Evolutionary conservation across 169 alveolate genomes (phyloP).

Genomic region (Eimeria acervulina): DNA sequence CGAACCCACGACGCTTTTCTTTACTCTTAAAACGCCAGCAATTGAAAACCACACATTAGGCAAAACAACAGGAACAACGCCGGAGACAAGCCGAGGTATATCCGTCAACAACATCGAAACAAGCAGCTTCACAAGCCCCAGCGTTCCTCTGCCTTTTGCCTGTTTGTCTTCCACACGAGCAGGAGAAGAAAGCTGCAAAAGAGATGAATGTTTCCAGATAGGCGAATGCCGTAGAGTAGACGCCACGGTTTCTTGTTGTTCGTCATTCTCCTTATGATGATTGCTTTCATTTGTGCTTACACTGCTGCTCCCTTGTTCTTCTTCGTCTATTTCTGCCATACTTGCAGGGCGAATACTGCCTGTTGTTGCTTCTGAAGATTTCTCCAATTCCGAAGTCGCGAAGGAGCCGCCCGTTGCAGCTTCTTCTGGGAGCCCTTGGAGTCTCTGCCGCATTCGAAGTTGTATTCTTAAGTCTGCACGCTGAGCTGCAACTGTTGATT

Average conservation of each 20-base stretch:
- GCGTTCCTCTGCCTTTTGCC: neutral
- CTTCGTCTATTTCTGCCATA: neutral
- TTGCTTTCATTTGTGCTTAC: neutral
- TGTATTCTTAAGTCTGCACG: neutral
- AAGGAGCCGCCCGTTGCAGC: neutral
- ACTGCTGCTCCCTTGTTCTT: neutral
- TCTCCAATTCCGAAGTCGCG: neutral
- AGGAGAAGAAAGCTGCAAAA: neutral
- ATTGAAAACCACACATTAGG: neutral
- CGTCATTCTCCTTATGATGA: too few relatives aligned
- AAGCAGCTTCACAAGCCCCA: neutral
- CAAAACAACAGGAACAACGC: neutral
- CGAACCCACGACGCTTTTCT: conserved; percentile 13
- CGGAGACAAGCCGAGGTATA: neutral
- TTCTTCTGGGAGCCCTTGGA: neutral
- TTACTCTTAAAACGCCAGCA: neutral
- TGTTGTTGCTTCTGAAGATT: neutral
- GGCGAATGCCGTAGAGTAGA: neutral
- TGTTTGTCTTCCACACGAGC: neutral
- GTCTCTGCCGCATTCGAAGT: neutral
- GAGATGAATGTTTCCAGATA: neutral
- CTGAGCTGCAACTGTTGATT: neutral
- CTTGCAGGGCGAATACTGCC: neutral
- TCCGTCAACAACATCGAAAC: neutral
- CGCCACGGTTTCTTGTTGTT: neutral